These are phyloP conservation scores for Ophidiomyces ophidiicola DNA, from an alignment of 2,329 filamentous ascomycete species.

Conservation along the genomic window DNA sequence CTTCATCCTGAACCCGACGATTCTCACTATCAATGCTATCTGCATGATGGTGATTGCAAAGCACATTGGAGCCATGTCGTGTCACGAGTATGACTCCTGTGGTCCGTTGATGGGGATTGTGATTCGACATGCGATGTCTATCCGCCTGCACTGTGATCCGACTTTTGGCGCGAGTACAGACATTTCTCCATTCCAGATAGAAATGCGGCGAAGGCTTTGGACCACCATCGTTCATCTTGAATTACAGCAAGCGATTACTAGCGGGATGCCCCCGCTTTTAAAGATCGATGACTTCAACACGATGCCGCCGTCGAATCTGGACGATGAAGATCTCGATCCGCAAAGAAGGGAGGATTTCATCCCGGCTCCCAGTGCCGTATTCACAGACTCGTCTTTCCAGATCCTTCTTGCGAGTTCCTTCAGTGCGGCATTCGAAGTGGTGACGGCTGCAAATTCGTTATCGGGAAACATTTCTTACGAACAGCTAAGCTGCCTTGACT, in stretches of 20 bases:
- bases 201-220: conserved; percentile 25
- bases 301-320: conserved; percentile 28
- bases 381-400: conserved; percentile 30
- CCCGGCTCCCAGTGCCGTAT: background rate
- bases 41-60: conserved; percentile 18
- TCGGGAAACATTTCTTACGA: conserved; percentile 12
- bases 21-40: conserved; percentile 16
- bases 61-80: conserved; percentile 14
- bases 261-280: conserved; percentile 27
- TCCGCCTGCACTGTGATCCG: conserved; percentile 34
- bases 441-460: conserved; percentile 15
- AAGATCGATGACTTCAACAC: conserved; percentile 28
- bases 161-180: conserved; percentile 20
- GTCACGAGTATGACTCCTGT: conserved; percentile 17
- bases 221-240: conserved; percentile 27
- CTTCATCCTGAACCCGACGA: conserved; percentile 13
- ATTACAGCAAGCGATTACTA: conserved; percentile 28
- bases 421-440: conserved; percentile 12
- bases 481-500: conserved; percentile 13
- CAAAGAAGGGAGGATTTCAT: background rate
- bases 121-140: conserved; percentile 29
- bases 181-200: conserved; percentile 14
- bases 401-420: conserved; percentile 21
- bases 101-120: conserved; percentile 23
- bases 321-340: conserved; percentile 32